A percentile compares a stretch with the other conserved stretches of the same genome.
These are phyloP conservation scores for Martensiomyces pterosporus DNA, from an alignment of 192 early-diverging fungal species.

Conservation along the genomic window DNA sequence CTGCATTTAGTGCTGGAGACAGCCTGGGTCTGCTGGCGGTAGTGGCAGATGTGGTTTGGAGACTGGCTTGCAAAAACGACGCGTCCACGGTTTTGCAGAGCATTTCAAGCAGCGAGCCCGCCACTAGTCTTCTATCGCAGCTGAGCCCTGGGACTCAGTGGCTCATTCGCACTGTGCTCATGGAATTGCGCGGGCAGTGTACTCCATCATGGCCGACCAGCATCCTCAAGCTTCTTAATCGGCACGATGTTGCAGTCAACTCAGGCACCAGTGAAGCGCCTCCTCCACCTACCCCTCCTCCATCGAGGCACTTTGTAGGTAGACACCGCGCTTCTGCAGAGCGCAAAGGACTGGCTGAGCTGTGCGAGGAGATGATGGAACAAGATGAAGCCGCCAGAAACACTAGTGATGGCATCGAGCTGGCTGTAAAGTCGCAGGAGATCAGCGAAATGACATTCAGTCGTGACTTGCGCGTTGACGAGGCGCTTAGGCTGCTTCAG, in stretches of 20 bases:
- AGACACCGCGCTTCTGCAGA: conserved; percentile 9
- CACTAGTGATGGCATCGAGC: background rate
- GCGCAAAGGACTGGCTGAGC: conserved; percentile 8
- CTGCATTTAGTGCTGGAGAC: conserved; percentile 10
- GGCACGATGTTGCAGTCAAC: conserved; percentile 33
- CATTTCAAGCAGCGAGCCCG: conserved; percentile 6
- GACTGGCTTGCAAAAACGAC: conserved; percentile 9
- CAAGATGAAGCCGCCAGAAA: too few species aligned
- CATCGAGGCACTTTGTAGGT: too few species aligned
- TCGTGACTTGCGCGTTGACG: conserved; percentile 37
- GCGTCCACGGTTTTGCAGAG: conserved; percentile 9
- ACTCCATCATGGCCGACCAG: conserved; percentile 17
- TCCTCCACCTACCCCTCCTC: too few species aligned
- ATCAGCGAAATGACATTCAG: conserved; percentile 17
- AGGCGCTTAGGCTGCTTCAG: conserved; percentile 23
- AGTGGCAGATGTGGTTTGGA: conserved; percentile 9
- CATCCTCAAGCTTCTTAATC: conserved; percentile 27
- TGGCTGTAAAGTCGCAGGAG: conserved; percentile 14
- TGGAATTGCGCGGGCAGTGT: conserved; percentile 9
- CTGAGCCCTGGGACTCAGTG: conserved; percentile 30
- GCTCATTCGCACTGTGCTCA: conserved; percentile 16
- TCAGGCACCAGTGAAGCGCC: too few species aligned
- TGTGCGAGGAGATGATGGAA: conserved; percentile 17
- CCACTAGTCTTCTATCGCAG: conserved; percentile 10
- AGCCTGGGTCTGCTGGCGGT: conserved; percentile 14